A percentile compares a stretch with the other conserved stretches of the same genome.
phyloP scores from a whole-genome alignment of 164 flowering plant genomes.

The Cinnamomum micranthum region DNA sequence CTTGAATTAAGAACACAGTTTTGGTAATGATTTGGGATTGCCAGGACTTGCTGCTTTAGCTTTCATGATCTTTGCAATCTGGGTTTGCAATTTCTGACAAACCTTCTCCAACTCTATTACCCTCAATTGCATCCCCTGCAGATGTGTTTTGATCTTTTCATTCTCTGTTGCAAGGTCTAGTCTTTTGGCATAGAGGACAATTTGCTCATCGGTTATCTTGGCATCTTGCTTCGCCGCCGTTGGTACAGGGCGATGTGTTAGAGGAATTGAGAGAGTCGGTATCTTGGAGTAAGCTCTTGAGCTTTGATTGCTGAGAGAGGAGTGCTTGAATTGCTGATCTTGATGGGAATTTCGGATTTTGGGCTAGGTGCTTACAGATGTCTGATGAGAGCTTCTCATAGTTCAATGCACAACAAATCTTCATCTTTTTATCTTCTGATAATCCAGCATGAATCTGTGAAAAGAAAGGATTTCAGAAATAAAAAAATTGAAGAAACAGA shows the following conservation, averaged over 20 bases:
- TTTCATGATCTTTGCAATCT: conserved; percentile 35
- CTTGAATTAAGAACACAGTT: conserved; percentile 62
- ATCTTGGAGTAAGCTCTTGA: conserved; percentile 36
- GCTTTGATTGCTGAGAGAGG: conserved; percentile 41
- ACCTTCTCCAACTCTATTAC: conserved; percentile 81
- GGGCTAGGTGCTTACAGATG: conserved; percentile 68
- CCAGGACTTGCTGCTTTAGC: conserved; percentile 19
- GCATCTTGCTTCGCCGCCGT: conserved; percentile 15
- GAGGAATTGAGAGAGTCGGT: conserved; percentile 16
- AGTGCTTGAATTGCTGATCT: conserved; percentile 58
- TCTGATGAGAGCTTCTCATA: conserved; percentile 65
- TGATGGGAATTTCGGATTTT: conserved; percentile 69
- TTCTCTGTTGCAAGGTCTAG: conserved; percentile 40
- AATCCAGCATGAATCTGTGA: conserved; percentile 57
- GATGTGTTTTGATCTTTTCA: conserved; percentile 52
- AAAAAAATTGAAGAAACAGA: background rate
- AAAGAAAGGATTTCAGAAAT: background rate
- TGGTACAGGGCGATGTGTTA: conserved; percentile 18
- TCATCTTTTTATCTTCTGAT: conserved; percentile 48
- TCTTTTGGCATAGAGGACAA: conserved; percentile 50
- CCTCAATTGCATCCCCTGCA: conserved; percentile 87
- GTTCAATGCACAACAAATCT: conserved; percentile 61
- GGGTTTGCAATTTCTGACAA: conserved; percentile 76
- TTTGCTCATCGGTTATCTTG: conserved; percentile 27
- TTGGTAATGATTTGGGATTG: conserved; percentile 55